Base-by-base conservation (phyloP, 495 filamentous ascomycete species). In the Aspergillus panamensis region DNA sequence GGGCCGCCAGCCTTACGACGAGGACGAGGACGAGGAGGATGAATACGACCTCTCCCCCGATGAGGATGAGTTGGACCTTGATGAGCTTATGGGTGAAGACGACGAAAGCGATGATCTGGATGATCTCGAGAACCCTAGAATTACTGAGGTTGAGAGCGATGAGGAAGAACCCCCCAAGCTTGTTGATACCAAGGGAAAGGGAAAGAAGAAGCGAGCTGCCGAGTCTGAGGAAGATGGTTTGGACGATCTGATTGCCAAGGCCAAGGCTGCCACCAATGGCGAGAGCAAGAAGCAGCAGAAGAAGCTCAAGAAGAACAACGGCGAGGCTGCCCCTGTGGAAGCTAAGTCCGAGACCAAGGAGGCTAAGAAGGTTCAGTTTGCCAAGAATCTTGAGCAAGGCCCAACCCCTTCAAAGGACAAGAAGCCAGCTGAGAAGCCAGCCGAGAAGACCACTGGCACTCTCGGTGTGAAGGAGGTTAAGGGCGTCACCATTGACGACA, bases 281-380 rank as follows among this genome's bases (percentile, higher is more conserved):
- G 81, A 77, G 61, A 93, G 85, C 82, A 96, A 97, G 84, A 97
- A 96, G 80, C 90, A 98, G 73, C 85, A 87, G 66, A 97, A 99
- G 85, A 99, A 97, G 82, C 81, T 96, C 40, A 97, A 97, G 87
- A 95, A 94, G 79, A 97, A 96, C 79, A 87, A 92, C 68, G 93
- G 93, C 47, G 86, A 96, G 61, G 85, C 93, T 45, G 81, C 87
- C 57, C 70, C 77, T 48, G 78, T 77, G 33, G 79, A 79, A 42
- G 62, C 71, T 8, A 64, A 77, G 42, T 19, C 55, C 1, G 82
- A 84, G 60, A 57, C 55, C 20, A 79, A 77, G 63, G 78, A 82
- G 57, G 70, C 90, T 71, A 98, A 97, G 85, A 97, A 97, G 80
- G 94, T 99, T 30, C 91, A 96, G 75, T 99, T 99, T 71, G 94